Base-by-base conservation (phyloP, 805 yeast genomes). In the Yamadazyma ubonensis region DNA sequence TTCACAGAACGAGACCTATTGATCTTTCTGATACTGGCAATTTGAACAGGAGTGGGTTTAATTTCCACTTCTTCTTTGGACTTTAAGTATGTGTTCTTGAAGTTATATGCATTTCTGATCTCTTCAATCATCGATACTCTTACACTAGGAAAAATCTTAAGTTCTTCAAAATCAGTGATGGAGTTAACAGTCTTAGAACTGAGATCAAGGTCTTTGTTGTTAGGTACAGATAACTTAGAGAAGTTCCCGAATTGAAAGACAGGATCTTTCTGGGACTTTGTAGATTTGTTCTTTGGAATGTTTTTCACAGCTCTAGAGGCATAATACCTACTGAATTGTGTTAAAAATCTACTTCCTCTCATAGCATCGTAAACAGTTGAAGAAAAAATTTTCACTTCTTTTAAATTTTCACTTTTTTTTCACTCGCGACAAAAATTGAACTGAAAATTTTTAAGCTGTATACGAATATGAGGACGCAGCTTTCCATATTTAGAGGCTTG, bases 1-100 rank as follows among this genome's bases (percentile, higher is more conserved):
- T 59, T 53, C 16, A 67, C 56, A 18, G 45, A 48, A 29, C 73
- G 63, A 4, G 75, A 59, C 44, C 70, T 71, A 38, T 79, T 73
- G 20, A 79, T 62, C 41, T 66, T 71, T 49, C 77, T 72, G 29
- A 86, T 76, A 4, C 93, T 83, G 5, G 90, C 83, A 3, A 78
- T 71, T 62, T 91, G 99, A 30, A 91, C 85, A 1, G 93, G 87
- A 0, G 96, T 79, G 8, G 98, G 82, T 40, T 70, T 63, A 18
- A 77, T 58, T 2, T 42, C 52, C 28, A 68, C 43, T 25, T 58
- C 65, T 3, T 53, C 65, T 41, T 59, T 63, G 36, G 49, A 41
- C 35, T 53, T 53, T 22, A 63, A 42, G 33, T 61, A 59, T 2
- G 71, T 65, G 45, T 51, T 63, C 36, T 54, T 58, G 41, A 65